Evolutionary conservation across 148 eudicot species (phyloP), one percentile per base, ranked within the genome.

Genomic region (Nyssa sinensis): DNA sequence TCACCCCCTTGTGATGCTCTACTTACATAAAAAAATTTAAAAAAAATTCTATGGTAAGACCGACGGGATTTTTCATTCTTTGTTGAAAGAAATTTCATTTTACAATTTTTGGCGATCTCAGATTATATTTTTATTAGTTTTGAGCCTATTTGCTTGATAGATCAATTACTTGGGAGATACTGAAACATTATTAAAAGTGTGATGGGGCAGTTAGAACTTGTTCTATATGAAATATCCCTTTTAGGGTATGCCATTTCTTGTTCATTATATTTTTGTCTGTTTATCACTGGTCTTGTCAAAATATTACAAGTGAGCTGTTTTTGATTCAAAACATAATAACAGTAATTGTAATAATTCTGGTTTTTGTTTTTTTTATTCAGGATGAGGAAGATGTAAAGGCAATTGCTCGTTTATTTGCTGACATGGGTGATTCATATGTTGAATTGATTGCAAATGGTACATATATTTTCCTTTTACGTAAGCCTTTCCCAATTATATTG

Each of bases 301-400:
- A 3, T 24, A 19, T 17, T 55, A 19, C 59, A n/a, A 55, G 19
- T 19, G 21, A 55, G 7, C 6, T 31, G 25, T 59, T 34, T 71
- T 71, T 25, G 7, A 25, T 23, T 16, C 19, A 0, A 58, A 59
- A 29, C 3, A 21, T 37, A 17, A 28, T 21, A 10, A 5, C 13
- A 1, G 37, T 35, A 61, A 35, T 72, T 3, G 27, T 9, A 71
- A 71, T 58, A 17, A 17, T 32, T 41, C 6, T 39, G 39, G 0
- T 41, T 39, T 72, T 72, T 77, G n/a, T n/a, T n/a, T n/a, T 33
- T 80, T 53, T 51, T 37, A 74, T 68, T 80, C 87, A 95, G 99
- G 99, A 95, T 73, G 99, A 95, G 83, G 99, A 95, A 88, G 99
- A 95, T 83, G 88, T 84, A 75, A 95, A 95, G 81, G 97, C 99